These are phyloP conservation scores for Vanderwaltozyma yarrowii DNA, from an alignment of 805 yeast genomes.

Conservation along the genomic window DNA sequence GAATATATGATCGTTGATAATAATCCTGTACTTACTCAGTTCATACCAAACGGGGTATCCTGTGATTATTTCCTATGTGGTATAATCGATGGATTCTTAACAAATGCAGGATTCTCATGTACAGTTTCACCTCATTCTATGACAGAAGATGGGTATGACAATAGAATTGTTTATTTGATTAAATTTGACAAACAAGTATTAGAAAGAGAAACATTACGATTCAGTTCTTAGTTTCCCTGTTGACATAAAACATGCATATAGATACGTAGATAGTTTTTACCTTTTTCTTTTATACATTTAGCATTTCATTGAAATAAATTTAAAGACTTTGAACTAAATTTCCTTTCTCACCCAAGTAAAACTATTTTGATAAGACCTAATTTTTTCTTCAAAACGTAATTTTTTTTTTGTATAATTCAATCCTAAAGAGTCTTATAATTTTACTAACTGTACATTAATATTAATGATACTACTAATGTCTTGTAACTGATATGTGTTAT, in stretches of 20 bases:
- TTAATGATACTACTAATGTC: too few species aligned
- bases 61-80: constrained; percentile 84
- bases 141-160: constrained; percentile 45
- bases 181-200: constrained; percentile 54
- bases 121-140: constrained; percentile 72
- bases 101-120: constrained; percentile 59
- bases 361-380: too few species aligned
- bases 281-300: too few species aligned
- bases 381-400: too few species aligned
- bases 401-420: too few species aligned
- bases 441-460: too few species aligned
- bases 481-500: too few species aligned
- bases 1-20: constrained; percentile 77
- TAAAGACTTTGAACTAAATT: too few species aligned
- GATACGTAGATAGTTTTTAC: too few species aligned
- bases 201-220: constrained; percentile 42
- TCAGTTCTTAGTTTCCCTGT: constrained; percentile 4
- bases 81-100: constrained; percentile 72
- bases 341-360: too few species aligned
- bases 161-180: constrained; percentile 64
- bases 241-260: neutral
- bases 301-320: too few species aligned
- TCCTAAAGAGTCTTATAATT: too few species aligned
- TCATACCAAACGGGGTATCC: constrained; percentile 61
- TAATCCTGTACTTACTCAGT: constrained; percentile 56